Conservation (phyloP, 331 rosid species). For the Saraca asoca region DNA sequence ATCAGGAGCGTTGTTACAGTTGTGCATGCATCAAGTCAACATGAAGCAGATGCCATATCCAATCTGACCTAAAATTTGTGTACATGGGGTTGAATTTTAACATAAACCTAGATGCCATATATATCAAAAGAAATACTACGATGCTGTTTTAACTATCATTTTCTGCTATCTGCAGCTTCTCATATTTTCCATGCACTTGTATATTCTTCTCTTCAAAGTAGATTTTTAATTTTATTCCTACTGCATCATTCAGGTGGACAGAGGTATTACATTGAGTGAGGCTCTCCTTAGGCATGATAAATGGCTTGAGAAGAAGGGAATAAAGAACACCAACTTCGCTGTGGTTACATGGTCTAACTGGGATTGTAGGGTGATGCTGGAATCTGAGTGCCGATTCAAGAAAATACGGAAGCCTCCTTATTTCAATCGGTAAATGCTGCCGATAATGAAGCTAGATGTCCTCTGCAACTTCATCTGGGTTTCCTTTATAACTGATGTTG, state of each 20-base stretch:
- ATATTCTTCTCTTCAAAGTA: too few species aligned
- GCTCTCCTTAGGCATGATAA: constrained; percentile 94
- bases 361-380: constrained; percentile 94
- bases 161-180: constrained; percentile 5
- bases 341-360: constrained; percentile 97
- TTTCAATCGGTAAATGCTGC: constrained; percentile 71
- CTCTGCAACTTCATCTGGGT: constrained; percentile 7
- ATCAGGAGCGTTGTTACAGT: background rate
- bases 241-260: constrained; percentile 60
- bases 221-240: too few species aligned
- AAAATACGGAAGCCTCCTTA: constrained; percentile 90
- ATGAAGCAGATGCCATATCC: background rate
- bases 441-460: background rate
- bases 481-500: constrained; percentile 38
- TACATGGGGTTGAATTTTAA: constrained; percentile 1
- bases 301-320: constrained; percentile 94
- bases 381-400: constrained; percentile 91
- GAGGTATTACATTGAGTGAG: constrained; percentile 82
- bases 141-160: constrained; percentile 11
- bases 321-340: constrained; percentile 80
- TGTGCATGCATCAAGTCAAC: background rate
- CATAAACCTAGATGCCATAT: background rate
- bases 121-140: constrained; percentile 4
- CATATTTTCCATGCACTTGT: constrained; percentile 7
- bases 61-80: background rate